Evolutionary conservation across 176 grass and related monocot species (phyloP).

Genomic region (Metroxylon sagu): DNA sequence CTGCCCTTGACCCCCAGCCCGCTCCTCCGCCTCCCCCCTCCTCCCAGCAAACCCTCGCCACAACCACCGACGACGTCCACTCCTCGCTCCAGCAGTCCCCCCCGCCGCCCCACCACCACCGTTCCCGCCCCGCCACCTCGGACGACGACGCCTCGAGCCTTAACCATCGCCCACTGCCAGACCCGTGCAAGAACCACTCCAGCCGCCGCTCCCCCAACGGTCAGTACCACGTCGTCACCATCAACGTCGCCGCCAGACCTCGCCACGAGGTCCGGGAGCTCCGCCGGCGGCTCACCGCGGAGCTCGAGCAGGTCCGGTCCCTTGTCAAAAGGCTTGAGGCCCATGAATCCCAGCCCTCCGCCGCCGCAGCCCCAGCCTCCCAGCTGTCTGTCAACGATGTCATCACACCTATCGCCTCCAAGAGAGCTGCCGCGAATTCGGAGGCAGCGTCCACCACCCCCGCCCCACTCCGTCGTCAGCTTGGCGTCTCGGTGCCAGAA

Average conservation of each 20-base stretch:
- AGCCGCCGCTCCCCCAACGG: slow-evolving; percentile 28
- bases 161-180: slow-evolving; percentile 5
- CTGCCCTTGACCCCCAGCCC: slow-evolving; percentile 29
- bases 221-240: slow-evolving; percentile 12
- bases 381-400: slow-evolving; percentile 42
- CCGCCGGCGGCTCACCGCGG: slow-evolving; percentile 37
- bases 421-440: slow-evolving; percentile 1
- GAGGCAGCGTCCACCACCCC: neutral
- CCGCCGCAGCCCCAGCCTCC: slow-evolving; percentile 20
- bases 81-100: slow-evolving; percentile 3
- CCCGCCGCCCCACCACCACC: neutral
- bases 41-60: slow-evolving; percentile 8
- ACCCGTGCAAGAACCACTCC: neutral
- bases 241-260: slow-evolving; percentile 30
- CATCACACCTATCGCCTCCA: slow-evolving; percentile 6
- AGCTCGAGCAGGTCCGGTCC: slow-evolving; percentile 76
- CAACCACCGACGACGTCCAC: slow-evolving; percentile 1
- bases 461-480: slow-evolving; percentile 14
- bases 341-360: slow-evolving; percentile 10
- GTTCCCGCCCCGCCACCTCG: neutral
- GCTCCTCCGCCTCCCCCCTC: slow-evolving; percentile 14
- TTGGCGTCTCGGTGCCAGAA: slow-evolving; percentile 42
- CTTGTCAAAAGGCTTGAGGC: slow-evolving; percentile 47
- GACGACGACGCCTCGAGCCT: slow-evolving; percentile 30
- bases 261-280: slow-evolving; percentile 48